Base-by-base conservation (phyloP, 2,329 filamentous ascomycete genomes). In the Colletotrichum brevisporum region DNA sequence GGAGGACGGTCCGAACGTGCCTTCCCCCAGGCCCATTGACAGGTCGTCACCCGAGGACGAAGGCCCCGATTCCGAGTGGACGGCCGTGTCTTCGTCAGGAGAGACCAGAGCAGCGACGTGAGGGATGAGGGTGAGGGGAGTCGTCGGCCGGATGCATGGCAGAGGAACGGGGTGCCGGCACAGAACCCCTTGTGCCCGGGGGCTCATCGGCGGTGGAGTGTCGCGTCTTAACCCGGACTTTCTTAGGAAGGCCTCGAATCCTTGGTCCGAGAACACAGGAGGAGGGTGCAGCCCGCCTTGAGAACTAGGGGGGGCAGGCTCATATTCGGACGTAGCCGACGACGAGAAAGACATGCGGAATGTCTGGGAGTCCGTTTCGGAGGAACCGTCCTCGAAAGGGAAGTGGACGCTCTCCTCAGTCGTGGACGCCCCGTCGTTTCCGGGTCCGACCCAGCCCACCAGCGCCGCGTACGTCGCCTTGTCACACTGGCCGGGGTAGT, bases 341-440 rank as follows among this genome's bases (percentile, higher is more conserved):
- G 57, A 41, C 13, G 24, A 9, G 3, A 60, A 52, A 8, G 31
- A 51, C 6, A 60, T 45, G n/a, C 31, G 53, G 4, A 18, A 21
- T 6, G 18, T 18, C 12, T 18, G 31, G 21, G n/a, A n/a, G 15
- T 8, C 36, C 12, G 12, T 27, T 5, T 26, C 51, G 13, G 21
- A 36, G 6, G 27, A 26, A 9, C 47, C 50, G 27, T 55, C 63
- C 27, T 57, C 41, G 13, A 64, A 47, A n/a, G 57, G 63, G 1
- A 63, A 39, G 6, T 53, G 8, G 1, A 68, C 10, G 5, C 47
- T 47, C 39, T 39, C 65, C 3, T 68, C 65, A 3, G 21, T 39
- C n/a, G 24, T 27, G 41, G 16, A 26, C 51, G 13, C 36, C 27
- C 9, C 21, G 15, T 21, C 16, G 6, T 6, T 36, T 13, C 16